A percentile compares a stretch with the other conserved stretches of the same genome.
Evolutionary conservation across 202 grass and related monocot species (phyloP).

Genomic region (Setaria italica): DNA sequence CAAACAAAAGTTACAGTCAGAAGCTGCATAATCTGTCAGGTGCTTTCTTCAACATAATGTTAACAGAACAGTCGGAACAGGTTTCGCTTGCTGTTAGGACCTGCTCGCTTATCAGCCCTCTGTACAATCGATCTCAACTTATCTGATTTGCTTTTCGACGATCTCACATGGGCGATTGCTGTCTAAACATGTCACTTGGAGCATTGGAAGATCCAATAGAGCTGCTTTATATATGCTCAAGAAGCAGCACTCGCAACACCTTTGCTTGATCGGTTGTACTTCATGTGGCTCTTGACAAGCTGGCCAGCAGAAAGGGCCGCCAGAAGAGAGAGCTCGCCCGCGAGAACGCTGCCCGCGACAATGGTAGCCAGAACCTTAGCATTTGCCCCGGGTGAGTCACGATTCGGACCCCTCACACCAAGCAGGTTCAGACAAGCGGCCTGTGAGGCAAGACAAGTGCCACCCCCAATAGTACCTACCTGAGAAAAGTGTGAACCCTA

Average conservation of each 20-base stretch:
- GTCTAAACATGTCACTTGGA: conserved; percentile 27
- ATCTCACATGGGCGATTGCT: conserved; percentile 8
- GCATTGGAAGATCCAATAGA: not conserved
- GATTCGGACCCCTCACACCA: conserved; percentile 65
- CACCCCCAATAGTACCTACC: conserved; percentile 83
- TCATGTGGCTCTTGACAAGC: conserved; percentile 91
- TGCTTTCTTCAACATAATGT: conserved; percentile 31
- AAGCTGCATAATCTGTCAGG: conserved; percentile 40
- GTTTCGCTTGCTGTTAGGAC: not conserved
- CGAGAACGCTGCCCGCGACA: conserved; percentile 75
- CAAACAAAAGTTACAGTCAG: conserved; percentile 49
- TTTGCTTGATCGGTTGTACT: conserved; percentile 84
- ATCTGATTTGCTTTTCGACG: conserved; percentile 14
- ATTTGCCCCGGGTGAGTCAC: conserved; percentile 64
- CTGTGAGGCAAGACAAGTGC: conserved; percentile 74
- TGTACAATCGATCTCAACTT: conserved; percentile 39
- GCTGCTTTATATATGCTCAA: conserved; percentile 38
- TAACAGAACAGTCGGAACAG: conserved; percentile 11
- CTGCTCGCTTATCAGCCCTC: conserved; percentile 23
- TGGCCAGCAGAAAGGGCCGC: conserved; percentile 70
- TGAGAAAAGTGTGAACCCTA: conserved; percentile 17
- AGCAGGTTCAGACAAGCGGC: conserved; percentile 83
- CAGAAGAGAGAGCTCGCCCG: conserved; percentile 83
- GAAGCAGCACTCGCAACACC: conserved; percentile 51
- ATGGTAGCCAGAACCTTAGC: conserved; percentile 69